Evolutionary conservation across 371 early-diverging fungal species (phyloP), one percentile per base, ranked within the genome.

Genomic region (Lichtheimia hyalospora): DNA sequence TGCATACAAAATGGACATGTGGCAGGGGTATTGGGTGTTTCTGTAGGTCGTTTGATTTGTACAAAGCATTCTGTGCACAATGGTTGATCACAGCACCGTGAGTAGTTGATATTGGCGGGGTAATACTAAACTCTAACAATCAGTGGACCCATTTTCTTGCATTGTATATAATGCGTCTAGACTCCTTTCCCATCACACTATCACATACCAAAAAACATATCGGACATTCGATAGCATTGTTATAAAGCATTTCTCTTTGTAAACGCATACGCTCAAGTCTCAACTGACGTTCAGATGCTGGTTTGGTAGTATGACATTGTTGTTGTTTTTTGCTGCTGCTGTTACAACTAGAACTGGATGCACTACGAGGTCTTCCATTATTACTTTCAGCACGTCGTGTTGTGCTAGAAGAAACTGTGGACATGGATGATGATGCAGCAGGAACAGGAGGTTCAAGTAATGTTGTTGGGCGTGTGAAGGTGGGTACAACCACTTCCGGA

Each of bases 1-100:
- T 89, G 79, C 49, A 92, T 91, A 74, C 96, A 96, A 66, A 85
- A 96, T 0, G 96, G 96, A 62, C 96, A 96, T 41, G 86, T 81
- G 18, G 91, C 86, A 7, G 91, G 44, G 10, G 25, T 16, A 15
- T 54, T 16, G 3, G 84, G 83, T 28, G 82, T 74, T 57, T 82
- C 82, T 3, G 69, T 78, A 39, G 86, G 87, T 42, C 96, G 85
- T 70, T 92, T 92, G 67, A 96, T 93, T 81, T 96, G 95, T 52
- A 95, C 84, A 75, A 96, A 95, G 68, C 96, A 96, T 62, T 96
- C 96, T 12, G 96, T 93, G 77, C 96, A 96, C 50, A 96, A 91
- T 14, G 96, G 96, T 65, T 96, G 91, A 73, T 93, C 91, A 76
- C 96, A 96, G 71, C 96, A 96, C 18, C 91, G 81, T 16, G 96